Base-by-base conservation (phyloP, 208 protist genomes). In the Leishmania martiniquensis region DNA sequence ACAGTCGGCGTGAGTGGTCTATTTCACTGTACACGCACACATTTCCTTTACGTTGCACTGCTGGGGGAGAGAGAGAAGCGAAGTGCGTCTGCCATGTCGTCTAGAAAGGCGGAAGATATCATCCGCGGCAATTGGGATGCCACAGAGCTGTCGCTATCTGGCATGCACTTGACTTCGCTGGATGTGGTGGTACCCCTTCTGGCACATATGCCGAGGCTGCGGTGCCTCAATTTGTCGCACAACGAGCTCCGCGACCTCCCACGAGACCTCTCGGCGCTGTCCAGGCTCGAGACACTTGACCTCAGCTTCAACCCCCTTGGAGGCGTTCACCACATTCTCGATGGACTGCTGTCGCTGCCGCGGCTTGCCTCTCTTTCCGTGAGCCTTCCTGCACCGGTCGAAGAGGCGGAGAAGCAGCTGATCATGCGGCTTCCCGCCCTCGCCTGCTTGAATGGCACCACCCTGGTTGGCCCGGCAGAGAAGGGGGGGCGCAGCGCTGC, bases 321-420 rank as follows among this genome's bases (percentile, higher is more conserved):
- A 0, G 84, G 81, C 13, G 62, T 93, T 49, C 73, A 72, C 37
- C 74, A 55, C 57, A 85, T 96, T 51, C 52, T 95, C 25, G n/a
- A 77, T 42, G 93, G 90, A 2, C 83, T 97, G 15, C 85, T 71
- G 13, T 85, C 78, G 37, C 82, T 97, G 17, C 82, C 82, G n/a
- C 54, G 59, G 22, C 79, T 97, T 22, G 62, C 60, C 25, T 70
- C 86, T 45, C 80, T 97, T 29, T 81, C 77, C 32, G 87, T 97
- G 57, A 86, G 84, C 25, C 73, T 97, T 15, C 81, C 85, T 20
- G 78, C 80, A 34, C 84, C 90, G 39, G 76, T 55, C 20, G 93
- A 94, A 74, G 93, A 97, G 25, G 90, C 94, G 75, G 93, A 97
- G 82, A 88, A 96, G 60, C 84, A 93, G 52, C 77, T 97, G 13